Evolutionary conservation across 2,329 filamentous ascomycete species (phyloP).

Genomic region (Botrytis pseudocinerea): DNA sequence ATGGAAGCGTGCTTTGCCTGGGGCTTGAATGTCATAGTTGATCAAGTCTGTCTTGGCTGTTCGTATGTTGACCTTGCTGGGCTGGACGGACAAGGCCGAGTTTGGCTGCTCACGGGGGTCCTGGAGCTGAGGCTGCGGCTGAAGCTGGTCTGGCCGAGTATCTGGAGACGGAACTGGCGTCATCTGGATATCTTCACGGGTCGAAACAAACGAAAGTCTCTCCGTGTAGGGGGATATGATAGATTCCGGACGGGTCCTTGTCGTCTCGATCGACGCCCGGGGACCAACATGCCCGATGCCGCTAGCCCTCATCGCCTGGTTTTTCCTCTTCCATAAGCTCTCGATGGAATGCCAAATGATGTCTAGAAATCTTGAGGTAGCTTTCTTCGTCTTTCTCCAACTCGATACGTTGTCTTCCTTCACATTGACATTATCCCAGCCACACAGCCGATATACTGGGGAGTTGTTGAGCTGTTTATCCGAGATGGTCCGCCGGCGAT

Average conservation of each 20-base stretch:
- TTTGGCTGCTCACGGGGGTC: slow-evolving; percentile 40
- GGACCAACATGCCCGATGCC: too few species aligned
- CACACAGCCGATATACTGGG: slow-evolving; percentile 82
- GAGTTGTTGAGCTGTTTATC: slow-evolving; percentile 97
- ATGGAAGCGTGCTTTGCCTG: slow-evolving; percentile 81
- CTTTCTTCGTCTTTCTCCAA: slow-evolving; percentile 92
- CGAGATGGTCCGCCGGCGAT: slow-evolving; percentile 86
- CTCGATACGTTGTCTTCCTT: slow-evolving; percentile 79
- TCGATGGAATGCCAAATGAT: slow-evolving; percentile 28
- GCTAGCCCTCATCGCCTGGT: slow-evolving; percentile 13
- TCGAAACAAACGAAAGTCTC: slow-evolving; percentile 60
- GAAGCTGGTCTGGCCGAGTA: slow-evolving; percentile 46
- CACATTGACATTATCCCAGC: slow-evolving; percentile 93
- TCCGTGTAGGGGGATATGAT: too few species aligned
- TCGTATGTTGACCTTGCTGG: slow-evolving; percentile 36
- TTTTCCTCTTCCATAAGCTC: slow-evolving; percentile 30
- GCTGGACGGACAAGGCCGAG: slow-evolving; percentile 44
- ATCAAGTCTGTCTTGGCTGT: slow-evolving; percentile 52
- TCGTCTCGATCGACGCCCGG: too few species aligned
- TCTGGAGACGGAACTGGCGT: slow-evolving; percentile 86
- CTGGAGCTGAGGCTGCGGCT: too few species aligned
- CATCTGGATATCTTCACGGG: slow-evolving; percentile 82
- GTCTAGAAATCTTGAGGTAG: slow-evolving; percentile 49
- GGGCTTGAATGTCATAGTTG: slow-evolving; percentile 64
- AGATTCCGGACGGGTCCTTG: too few species aligned